phyloP scores from a whole-genome alignment of 768 basidiomycete genomes.

The Rubroboletus pulcherrimus region DNA sequence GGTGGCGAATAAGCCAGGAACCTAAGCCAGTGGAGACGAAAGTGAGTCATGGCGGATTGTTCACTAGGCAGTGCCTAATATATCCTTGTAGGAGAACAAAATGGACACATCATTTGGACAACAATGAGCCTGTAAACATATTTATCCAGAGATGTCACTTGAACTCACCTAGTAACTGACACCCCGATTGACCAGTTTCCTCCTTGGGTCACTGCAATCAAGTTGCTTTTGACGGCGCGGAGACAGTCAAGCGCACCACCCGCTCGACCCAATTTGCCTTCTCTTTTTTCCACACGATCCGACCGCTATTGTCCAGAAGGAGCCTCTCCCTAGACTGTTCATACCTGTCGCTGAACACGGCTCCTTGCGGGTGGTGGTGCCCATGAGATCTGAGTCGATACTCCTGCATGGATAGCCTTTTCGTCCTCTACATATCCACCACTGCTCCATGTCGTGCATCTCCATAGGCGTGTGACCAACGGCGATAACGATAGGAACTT shows the following conservation, averaged over 20 bases:
- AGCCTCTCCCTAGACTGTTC: constrained; percentile 27
- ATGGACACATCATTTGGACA: neutral
- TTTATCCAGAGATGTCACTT: too few relatives aligned
- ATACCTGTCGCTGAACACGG: constrained; percentile 30
- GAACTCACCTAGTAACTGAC: too few relatives aligned
- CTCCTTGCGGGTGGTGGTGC: constrained; percentile 28
- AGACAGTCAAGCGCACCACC: constrained; percentile 17
- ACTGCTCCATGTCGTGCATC: constrained; percentile 33
- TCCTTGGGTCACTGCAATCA: constrained; percentile 13
- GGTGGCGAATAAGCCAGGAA: too few relatives aligned
- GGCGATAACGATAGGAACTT: constrained; percentile 28
- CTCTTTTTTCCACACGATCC: constrained; percentile 22
- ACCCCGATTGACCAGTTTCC: constrained; percentile 17
- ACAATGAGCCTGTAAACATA: too few relatives aligned
- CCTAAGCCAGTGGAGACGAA: too few relatives aligned
- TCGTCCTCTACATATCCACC: constrained; percentile 38
- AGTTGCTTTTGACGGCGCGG: constrained; percentile 11
- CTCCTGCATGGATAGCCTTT: constrained; percentile 21
- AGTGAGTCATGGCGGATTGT: too few relatives aligned
- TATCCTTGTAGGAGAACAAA: neutral
- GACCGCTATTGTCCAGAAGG: constrained; percentile 16
- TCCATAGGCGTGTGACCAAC: constrained; percentile 33
- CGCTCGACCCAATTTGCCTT: constrained; percentile 26
- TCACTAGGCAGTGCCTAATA: neutral
- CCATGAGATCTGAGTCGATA: constrained; percentile 34